Percentiles rank a stretch among this genome's conserved stretches.
Evolutionary conservation across 2,329 filamentous ascomycete genomes (phyloP).

Genomic region (Claviceps arundinis): DNA sequence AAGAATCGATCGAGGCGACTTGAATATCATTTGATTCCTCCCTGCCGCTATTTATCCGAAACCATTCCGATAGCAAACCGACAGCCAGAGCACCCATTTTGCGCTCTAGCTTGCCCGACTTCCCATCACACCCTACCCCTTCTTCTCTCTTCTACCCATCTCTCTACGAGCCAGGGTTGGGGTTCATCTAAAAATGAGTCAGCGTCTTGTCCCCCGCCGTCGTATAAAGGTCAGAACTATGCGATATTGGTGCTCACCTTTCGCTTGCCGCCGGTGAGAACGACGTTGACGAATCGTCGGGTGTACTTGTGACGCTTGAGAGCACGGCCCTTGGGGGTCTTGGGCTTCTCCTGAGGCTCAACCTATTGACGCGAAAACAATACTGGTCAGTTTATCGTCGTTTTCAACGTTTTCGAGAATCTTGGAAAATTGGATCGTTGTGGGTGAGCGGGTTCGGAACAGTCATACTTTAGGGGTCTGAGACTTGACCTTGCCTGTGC

Average conservation of each 20-base stretch:
- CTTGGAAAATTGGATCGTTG: neutral
- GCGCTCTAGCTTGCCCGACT: neutral
- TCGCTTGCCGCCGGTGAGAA: conserved; percentile 93
- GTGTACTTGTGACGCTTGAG: conserved; percentile 96
- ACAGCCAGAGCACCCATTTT: too few relatives aligned
- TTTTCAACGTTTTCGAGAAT: conserved; percentile 3
- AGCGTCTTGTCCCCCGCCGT: conserved; percentile 7
- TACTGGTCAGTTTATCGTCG: conserved; percentile 19
- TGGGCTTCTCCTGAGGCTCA: conserved; percentile 88
- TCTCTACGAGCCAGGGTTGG: conserved; percentile 61
- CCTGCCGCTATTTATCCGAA: conserved; percentile 13
- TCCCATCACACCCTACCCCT: conserved; percentile 17
- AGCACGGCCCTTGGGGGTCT: conserved; percentile 91
- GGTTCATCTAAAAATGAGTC: conserved; percentile 56
- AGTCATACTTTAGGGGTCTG: conserved; percentile 73
- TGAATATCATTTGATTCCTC: conserved; percentile 20
- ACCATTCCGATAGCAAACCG: neutral
- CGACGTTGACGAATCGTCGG: conserved; percentile 96
- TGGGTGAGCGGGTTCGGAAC: conserved; percentile 5
- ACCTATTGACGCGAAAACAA: conserved; percentile 37
- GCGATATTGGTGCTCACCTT: conserved; percentile 51
- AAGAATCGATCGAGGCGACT: conserved; percentile 22
- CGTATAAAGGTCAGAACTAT: neutral
- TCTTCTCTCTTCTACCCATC: conserved; percentile 10
- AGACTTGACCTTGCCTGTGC: conserved; percentile 95